Percentiles rank a stretch among this genome's conserved stretches.
Evolutionary conservation across 257 asterid species (phyloP).

Genomic region (Fraxinus anomala): DNA sequence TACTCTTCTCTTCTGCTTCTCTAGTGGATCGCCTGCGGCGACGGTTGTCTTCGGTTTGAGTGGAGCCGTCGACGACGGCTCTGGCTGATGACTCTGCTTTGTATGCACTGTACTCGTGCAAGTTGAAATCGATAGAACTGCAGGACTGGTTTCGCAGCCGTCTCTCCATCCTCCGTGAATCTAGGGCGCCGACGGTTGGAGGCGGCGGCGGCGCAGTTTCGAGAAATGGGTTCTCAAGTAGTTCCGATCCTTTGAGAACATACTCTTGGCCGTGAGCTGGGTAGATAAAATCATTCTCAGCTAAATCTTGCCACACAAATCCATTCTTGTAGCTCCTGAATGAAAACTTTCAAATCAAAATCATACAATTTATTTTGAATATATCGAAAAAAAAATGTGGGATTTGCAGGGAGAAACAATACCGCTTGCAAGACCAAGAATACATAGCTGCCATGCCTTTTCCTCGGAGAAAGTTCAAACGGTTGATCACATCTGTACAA

Average conservation of each 20-base stretch:
- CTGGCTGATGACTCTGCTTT: slow-evolving; percentile 40
- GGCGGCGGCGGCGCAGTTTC: slow-evolving; percentile 28
- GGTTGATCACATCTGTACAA: slow-evolving; percentile 61
- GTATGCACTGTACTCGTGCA: slow-evolving; percentile 69
- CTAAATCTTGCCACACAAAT: slow-evolving; percentile 90
- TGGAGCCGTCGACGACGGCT: slow-evolving; percentile 66
- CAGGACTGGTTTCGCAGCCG: slow-evolving; percentile 84
- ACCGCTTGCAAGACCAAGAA: slow-evolving; percentile 94
- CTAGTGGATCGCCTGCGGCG: slow-evolving; percentile 51
- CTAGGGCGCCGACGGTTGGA: slow-evolving; percentile 17
- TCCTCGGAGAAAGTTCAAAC: slow-evolving; percentile 79
- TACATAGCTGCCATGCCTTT: slow-evolving; percentile 72
- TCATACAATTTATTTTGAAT: neutral
- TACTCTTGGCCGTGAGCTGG: slow-evolving; percentile 84
- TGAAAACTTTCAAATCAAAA: neutral
- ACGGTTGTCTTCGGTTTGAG: slow-evolving; percentile 70
- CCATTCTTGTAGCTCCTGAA: slow-evolving; percentile 88
- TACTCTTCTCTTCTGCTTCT: slow-evolving; percentile 23
- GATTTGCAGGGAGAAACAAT: neutral
- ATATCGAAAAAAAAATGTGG: too few relatives aligned
- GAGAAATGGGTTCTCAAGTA: slow-evolving; percentile 34
- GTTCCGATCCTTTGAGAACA: slow-evolving; percentile 85
- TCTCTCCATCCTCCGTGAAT: slow-evolving; percentile 24
- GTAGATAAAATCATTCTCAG: slow-evolving; percentile 72
- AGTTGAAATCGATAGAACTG: slow-evolving; percentile 62